Evolutionary conservation across 192 early-diverging fungal genomes (phyloP), one percentile per base, ranked within the genome.

Genomic region (Funneliformis mosseae): DNA sequence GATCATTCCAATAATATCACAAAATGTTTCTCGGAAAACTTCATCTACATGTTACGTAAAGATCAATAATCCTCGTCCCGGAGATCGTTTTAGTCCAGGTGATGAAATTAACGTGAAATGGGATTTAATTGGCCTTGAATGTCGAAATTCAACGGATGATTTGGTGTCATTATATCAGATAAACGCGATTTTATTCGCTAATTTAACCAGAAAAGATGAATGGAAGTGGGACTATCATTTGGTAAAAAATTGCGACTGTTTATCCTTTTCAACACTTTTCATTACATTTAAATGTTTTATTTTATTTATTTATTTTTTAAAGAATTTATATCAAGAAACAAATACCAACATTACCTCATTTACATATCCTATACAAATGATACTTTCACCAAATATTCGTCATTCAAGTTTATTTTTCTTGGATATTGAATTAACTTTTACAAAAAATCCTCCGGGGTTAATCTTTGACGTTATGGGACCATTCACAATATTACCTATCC

Each of bases 301-400:
- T 18, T 50, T 25, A 48, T n/a, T 55, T 50, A 21, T 50, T 61
- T 33, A 11, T 8, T 12, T 33, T 33, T 16, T 23, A 1, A 28
- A 55, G 48, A 28, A 74, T 11, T 23, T 28, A 10, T 74, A 60
- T 59, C n/a, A 59, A 33, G 45, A 74, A n/a, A 9, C 45, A 61
- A 55, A 33, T n/a, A 75, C 74, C 27, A 75, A 60, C 18, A 39
- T 61, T 23, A 61, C 74, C 16, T 75, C 16, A 21, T 42, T 76
- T n/a, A 12, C 25, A 14, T 76, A 63, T 39, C 55, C 74, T 14
- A 18, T 63, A 38, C 59, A 76, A 76, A 43, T 76, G 2, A 76
- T 76, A 10, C 39, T 76, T 12, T 76, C 60, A 23, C 60, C 55
- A 11, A 76, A 63, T 42, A 76, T 76, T 62, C 48, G 74, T n/a